Percentiles rank a stretch among this genome's conserved stretches.
phyloP scores from a whole-genome alignment of 2,329 filamentous ascomycete genomes.

The Colletotrichum ledebouriae region DNA sequence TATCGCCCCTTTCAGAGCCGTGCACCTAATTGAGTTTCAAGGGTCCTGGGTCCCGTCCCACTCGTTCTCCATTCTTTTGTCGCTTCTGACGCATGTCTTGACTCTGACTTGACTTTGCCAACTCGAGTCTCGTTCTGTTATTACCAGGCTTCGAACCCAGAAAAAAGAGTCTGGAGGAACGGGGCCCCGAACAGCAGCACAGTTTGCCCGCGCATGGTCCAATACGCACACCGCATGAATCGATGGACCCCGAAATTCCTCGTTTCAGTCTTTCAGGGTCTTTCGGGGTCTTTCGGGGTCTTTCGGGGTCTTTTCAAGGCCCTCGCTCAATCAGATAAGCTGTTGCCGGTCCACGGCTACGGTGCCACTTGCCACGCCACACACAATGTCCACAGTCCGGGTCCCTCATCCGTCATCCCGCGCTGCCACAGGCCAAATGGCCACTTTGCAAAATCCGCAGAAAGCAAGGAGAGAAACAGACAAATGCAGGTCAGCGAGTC shows the following conservation, averaged over 20 bases:
- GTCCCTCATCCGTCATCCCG: too few relatives aligned
- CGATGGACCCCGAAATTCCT: constrained; percentile 21
- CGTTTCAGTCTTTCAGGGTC: constrained; percentile 42
- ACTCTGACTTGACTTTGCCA: constrained; percentile 32
- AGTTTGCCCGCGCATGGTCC: constrained; percentile 16
- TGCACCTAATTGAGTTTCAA: constrained; percentile 39
- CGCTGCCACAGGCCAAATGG: neutral
- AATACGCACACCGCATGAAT: constrained; percentile 37
- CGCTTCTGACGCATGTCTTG: constrained; percentile 33
- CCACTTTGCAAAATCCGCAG: too few relatives aligned
- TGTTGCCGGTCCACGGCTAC: constrained; percentile 11
- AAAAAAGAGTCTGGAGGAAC: constrained; percentile 2
- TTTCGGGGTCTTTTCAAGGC: constrained; percentile 39
- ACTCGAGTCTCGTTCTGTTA: neutral
- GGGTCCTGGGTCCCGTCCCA: constrained; percentile 40
- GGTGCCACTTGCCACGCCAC: neutral
- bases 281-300: constrained; percentile 20
- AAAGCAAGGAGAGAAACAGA: neutral
- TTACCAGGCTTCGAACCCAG: neutral
- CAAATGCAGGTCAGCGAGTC: neutral
- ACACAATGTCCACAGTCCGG: too few relatives aligned
- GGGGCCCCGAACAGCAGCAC: neutral
- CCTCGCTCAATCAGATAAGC: constrained; percentile 25
- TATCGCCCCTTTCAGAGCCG: constrained; percentile 18
- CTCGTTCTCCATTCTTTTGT: constrained; percentile 30